Evolutionary conservation across 208 protist species (phyloP), one percentile per base, ranked within the genome.

Genomic region (Crithidia expoeki): DNA sequence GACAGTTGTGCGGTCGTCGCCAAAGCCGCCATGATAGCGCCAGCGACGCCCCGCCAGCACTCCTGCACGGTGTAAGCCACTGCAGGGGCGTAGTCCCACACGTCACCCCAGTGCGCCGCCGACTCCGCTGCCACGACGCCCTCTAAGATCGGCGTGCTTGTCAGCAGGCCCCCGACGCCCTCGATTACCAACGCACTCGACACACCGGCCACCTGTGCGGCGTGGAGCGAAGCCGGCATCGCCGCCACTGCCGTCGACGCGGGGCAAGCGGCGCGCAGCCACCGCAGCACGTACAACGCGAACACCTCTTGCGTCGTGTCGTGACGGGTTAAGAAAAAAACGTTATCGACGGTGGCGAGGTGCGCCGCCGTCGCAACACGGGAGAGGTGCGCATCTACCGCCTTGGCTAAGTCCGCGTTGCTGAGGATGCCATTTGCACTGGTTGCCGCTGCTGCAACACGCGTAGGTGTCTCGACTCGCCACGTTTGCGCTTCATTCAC

Each of bases 211-310:
- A 34, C 32, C 17, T 30, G 61, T 2, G 32, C 36, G 0, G 61
- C 61, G 47, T 58, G 68, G 21, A 68, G 40, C 0, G 53, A 4
- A 5, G 28, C 40, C 5, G 68, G 68, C 44, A 74, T 30, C 21
- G 17, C 23, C 0, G 14, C 28, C 10, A 74, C 42, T 5, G 42
- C 1, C 0, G 68, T 62, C 0, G 68, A 32, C 0, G 34, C 4
- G 0, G 61, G 53, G 14, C 25, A 46, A 2, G 21, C 50, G 1
- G 25, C 32, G 5, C 19, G 60, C 38, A 75, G 44, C 69, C 69
- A 75, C 4, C 69, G 61, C 61, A 50, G n/a, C 21, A 75, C 40
- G 52, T 75, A 75, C 9, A 44, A 3, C 19, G 46, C 34, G 28
- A 74, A 68, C 0, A 42, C 2, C 0, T 64, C 51, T 2, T 46